Evolutionary conservation across 2,329 filamentous ascomycete species (phyloP).

Genomic region (Ceratocystis ficicola): DNA sequence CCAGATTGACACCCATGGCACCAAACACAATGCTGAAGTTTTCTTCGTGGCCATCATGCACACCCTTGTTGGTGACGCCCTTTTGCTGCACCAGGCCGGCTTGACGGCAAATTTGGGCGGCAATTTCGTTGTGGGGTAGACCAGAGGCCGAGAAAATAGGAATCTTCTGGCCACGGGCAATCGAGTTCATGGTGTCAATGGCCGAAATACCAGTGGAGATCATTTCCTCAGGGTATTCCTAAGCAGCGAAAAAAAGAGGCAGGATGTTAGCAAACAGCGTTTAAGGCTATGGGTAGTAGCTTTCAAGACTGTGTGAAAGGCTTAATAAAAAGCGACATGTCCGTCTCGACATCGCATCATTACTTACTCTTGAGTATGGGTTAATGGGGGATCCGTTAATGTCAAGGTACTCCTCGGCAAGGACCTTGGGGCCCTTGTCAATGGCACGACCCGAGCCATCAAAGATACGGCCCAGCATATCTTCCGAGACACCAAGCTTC

Average conservation of each 20-base stretch:
- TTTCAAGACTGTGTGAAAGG: neutral
- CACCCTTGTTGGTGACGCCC: conserved; percentile 76
- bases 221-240: conserved; percentile 99
- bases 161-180: conserved; percentile 98
- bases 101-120: conserved; percentile 96
- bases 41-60: conserved; percentile 93
- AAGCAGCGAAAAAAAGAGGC: conserved; percentile 6
- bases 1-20: conserved; percentile 99
- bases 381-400: conserved; percentile 99
- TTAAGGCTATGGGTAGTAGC: neutral
- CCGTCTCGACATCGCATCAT: neutral
- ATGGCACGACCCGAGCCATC: conserved; percentile 96
- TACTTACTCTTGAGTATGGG: conserved; percentile 79
- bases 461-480: conserved; percentile 98
- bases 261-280: neutral
- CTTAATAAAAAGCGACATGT: neutral
- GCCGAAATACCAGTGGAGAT: conserved; percentile 98
- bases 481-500: conserved; percentile 97
- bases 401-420: conserved; percentile 95
- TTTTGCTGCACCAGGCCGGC: conserved; percentile 75
- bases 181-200: conserved; percentile 96
- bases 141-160: conserved; percentile 97
- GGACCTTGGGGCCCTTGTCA: conserved; percentile 95
- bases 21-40: conserved; percentile 99
- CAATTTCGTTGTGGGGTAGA: conserved; percentile 99